phyloP scores from a whole-genome alignment of 345 rosid species.

The Brassica cretica region DNA sequence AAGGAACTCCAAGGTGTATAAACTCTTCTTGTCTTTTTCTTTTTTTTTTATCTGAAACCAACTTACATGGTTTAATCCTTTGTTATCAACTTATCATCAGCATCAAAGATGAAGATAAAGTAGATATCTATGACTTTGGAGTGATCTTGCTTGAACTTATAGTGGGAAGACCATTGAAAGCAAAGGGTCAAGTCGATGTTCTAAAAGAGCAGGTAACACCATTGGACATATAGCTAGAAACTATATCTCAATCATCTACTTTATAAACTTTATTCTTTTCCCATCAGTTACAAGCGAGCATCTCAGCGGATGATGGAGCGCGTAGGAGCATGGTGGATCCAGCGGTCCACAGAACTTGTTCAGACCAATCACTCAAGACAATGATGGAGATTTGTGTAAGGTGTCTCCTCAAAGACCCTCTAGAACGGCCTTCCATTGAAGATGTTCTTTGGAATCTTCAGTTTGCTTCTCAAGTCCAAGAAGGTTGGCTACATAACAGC shows the following conservation, averaged over 20 bases:
- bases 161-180: slow-evolving; percentile 60
- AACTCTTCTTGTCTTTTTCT: neutral
- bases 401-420: slow-evolving; percentile 63
- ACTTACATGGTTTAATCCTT: slow-evolving; percentile 8
- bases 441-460: slow-evolving; percentile 96
- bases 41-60: neutral
- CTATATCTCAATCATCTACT: neutral
- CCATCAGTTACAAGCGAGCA: slow-evolving; percentile 56
- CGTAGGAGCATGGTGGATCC: slow-evolving; percentile 69
- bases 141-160: slow-evolving; percentile 83
- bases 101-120: slow-evolving; percentile 50
- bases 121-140: slow-evolving; percentile 75
- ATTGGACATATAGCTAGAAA: neutral
- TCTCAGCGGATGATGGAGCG: slow-evolving; percentile 49
- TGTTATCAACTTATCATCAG: slow-evolving; percentile 48
- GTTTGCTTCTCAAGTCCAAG: slow-evolving; percentile 85
- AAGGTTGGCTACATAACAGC: slow-evolving; percentile 41
- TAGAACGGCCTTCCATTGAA: slow-evolving; percentile 77
- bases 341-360: slow-evolving; percentile 53
- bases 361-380: slow-evolving; percentile 79
- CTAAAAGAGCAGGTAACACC: slow-evolving; percentile 59
- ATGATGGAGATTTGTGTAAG: slow-evolving; percentile 74
- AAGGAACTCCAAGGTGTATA: slow-evolving; percentile 56
- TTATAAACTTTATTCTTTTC: neutral
- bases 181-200: slow-evolving; percentile 53